Evolutionary conservation across 2,329 filamentous ascomycete genomes (phyloP), one percentile per base, ranked within the genome.

Genomic region (Thelonectria rubi): DNA sequence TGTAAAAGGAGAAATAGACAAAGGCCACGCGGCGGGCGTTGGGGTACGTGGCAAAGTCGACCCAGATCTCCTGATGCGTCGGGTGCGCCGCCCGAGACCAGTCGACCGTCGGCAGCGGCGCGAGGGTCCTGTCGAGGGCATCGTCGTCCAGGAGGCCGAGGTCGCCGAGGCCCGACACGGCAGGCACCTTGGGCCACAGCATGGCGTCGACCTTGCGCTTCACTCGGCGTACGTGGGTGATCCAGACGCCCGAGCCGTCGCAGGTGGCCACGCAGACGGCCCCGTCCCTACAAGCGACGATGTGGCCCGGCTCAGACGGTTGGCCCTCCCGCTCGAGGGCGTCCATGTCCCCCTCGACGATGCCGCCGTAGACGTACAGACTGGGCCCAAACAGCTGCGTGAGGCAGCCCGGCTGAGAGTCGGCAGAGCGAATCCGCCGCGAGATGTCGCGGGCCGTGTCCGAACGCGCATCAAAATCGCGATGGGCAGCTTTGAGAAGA

Each of bases 1-100:
- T 66, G 30, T 66, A 66, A 34, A 66, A 66, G 5, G 64, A 53
- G 4, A 66, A 66, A 15, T 66, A 66, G 14, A 66, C 50, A 2
- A 53, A 64, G 2, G 63, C 64, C 1, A 66, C 46, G 24, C 58
- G 49, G 1, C 46, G 50, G 32, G 53, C 50, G 17, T 52, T 52
- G 17, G 49, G 9, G 17, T 52, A 43, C 21, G 50, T 30, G 12
- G 21, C 21, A 43, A 53, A 53, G 37, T 53, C 50, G n/a, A 53
- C 50, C 39, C 50, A 53, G 15, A 53, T 43, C 50, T 53, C 50
- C 5, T 53, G 50, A 15, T 53, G 50, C 37, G 50, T 53, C 37
- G 50, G 43, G 50, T 53, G 15, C n/a, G 20, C 9, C 14, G 50
- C 50, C 50, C 43, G 43, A 21, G 50, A 53, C 50, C 50, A 53